These are phyloP conservation scores for Colletotrichum godetiae DNA, from an alignment of 2,329 filamentous ascomycete species.

Conservation along the genomic window DNA sequence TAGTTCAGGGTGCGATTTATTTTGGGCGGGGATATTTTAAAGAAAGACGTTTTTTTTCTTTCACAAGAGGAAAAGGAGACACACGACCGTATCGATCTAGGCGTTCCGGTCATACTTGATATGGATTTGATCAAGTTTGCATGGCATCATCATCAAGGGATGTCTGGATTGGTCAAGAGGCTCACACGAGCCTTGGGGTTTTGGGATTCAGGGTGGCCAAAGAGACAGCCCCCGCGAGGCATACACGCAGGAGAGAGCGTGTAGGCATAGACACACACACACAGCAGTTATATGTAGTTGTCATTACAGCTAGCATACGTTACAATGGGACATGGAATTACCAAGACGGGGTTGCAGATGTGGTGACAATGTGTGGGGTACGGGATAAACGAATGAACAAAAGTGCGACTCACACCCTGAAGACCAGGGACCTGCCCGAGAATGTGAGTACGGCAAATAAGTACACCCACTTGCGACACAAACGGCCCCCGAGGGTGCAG, in stretches of 20 bases:
- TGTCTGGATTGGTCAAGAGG: slow-evolving; percentile 3
- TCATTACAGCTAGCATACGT: slow-evolving; percentile 10
- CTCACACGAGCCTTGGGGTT: not conserved
- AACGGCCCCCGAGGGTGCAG: slow-evolving; percentile 23
- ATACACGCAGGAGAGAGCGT: not conserved
- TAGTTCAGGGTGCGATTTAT: slow-evolving; percentile 32
- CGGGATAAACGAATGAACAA: slow-evolving; percentile 13
- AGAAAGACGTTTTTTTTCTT: not conserved
- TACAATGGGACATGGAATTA: slow-evolving; percentile 21
- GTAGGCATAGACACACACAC: not conserved
- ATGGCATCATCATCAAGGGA: not conserved
- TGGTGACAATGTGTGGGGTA: not conserved
- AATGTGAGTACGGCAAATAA: not conserved
- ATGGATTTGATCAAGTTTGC: slow-evolving; percentile 6
- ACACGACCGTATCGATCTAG: slow-evolving; percentile 4
- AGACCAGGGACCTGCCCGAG: not conserved
- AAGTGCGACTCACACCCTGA: slow-evolving; percentile 9
- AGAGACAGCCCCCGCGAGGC: not conserved
- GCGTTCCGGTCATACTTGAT: slow-evolving; percentile 28
- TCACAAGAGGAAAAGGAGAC: not conserved
- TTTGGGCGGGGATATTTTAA: slow-evolving; percentile 1
- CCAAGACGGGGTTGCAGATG: not conserved
- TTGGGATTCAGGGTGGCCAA: not conserved
- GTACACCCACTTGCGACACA: slow-evolving; percentile 24
- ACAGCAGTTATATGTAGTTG: slow-evolving; percentile 13